Evolutionary conservation across 2,329 filamentous ascomycete species (phyloP), one percentile per base, ranked within the genome.

Genomic region (Cercospora nicotianae): DNA sequence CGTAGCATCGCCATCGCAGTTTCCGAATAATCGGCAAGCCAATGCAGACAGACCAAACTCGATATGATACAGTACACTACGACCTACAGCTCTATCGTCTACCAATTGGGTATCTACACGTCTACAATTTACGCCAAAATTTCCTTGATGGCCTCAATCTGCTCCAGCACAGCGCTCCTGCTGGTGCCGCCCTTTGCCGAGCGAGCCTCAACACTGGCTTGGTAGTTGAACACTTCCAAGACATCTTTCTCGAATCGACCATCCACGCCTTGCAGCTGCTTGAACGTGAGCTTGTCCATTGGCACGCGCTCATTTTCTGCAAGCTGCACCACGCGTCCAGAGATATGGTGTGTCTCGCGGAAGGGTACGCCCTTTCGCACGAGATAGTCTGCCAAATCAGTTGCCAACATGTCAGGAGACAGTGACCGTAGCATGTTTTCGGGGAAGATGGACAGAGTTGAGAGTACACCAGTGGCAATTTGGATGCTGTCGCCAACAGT

Each of bases 321-420:
- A 60, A 91, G 80, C n/a, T 90, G 89, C 4, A 94, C 91, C 1
- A 89, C 87, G 48, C 87, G 86, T 1, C 91, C 90, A 5, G 89
- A 89, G 74, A 93, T 91, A 79, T 93, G 91, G 75, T 94, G 91
- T 1, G 90, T 91, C 81, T 94, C 90, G 31, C 91, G 86, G 84
- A 94, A 95, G 10, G 91, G 91, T 16, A 93, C 89, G 39, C 87
- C 88, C 77, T 87, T 89, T 66, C 85, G 81, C 33, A 89, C 87
- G 3, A 90, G 81, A 75, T 87, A 89, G 75, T 91, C 87, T 23
- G 87, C 87, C 12, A 91, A 82, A 73, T 91, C 88, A 1, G 87
- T 88, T 13, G 92, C 92, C 2, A 96, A 86, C 91, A 96, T 95
- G 77, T 92, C 90, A 8, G 90, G 91, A 7, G 92, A 90, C 10